phyloP scores from a whole-genome alignment of 225 moss, liverwort and hornwort genomes.

The Polytrichum commune region DNA sequence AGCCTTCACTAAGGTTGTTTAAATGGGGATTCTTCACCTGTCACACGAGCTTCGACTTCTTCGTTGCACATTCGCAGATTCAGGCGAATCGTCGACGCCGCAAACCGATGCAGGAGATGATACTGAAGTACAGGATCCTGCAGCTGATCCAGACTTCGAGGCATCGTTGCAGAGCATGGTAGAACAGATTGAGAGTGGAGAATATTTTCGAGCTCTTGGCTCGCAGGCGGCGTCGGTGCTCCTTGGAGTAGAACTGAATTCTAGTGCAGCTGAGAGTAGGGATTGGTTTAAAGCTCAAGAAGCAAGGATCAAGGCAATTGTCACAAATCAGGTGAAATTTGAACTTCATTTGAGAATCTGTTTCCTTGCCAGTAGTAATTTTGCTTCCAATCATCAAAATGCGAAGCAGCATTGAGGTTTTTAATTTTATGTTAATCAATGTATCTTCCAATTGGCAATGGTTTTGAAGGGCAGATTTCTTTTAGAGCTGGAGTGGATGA shows the following conservation, averaged over 20 bases:
- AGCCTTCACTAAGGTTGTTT: background rate
- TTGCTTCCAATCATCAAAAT: background rate
- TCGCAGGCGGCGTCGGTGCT: conserved; percentile 18
- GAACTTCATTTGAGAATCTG: background rate
- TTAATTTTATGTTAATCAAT: background rate
- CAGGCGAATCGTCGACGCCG: background rate
- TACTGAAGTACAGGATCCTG: conserved; percentile 3
- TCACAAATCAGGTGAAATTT: conserved; percentile 35
- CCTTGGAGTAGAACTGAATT: conserved; percentile 18
- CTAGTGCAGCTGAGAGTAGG: conserved; percentile 12
- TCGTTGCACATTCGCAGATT: conserved; percentile 43
- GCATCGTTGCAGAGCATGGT: conserved; percentile 35
- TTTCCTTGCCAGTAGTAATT: background rate
- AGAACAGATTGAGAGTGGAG: conserved; percentile 47
- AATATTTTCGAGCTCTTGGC: conserved; percentile 41
- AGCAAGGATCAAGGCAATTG: conserved; percentile 29
- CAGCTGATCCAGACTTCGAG: conserved; percentile 21
- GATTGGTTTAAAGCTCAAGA: conserved; percentile 37
- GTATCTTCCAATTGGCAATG: background rate
- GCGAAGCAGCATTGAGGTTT: background rate
- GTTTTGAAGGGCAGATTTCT: conserved; percentile 18
- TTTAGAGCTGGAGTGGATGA: conserved; percentile 28
- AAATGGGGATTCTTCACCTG: conserved; percentile 46
- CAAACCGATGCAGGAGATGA: background rate
- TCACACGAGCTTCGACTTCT: conserved; percentile 53